phyloP scores from a whole-genome alignment of 1,284 basidiomycete genomes.

The Malassezia sp. region DNA sequence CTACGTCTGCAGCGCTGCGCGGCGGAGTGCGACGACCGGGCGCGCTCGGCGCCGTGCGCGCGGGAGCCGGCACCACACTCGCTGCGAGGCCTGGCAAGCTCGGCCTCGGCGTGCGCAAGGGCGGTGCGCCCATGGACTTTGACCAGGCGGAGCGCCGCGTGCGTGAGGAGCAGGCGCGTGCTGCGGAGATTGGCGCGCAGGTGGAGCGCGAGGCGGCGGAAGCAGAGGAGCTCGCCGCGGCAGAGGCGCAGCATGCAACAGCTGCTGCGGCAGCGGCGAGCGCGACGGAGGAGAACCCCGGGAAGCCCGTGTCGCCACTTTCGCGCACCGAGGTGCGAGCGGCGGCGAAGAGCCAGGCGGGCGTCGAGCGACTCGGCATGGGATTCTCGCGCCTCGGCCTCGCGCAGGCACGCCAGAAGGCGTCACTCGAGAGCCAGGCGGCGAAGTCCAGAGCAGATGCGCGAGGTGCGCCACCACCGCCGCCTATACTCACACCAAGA shows the following conservation, averaged over 20 bases:
- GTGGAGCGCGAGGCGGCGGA: constrained; percentile 20
- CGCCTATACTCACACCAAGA: constrained; percentile 5
- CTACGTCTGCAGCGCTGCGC: constrained; percentile 32
- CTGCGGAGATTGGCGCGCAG: constrained; percentile 10
- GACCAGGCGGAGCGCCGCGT: constrained; percentile 42
- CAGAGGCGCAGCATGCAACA: constrained; percentile 21
- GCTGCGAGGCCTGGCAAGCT: constrained; percentile 29
- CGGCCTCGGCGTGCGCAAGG: constrained; percentile 37
- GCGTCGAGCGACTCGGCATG: constrained; percentile 61
- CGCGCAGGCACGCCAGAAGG: constrained; percentile 16
- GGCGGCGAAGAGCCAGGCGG: constrained; percentile 49
- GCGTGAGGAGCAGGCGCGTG: constrained; percentile 30
- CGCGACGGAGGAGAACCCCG: background rate
- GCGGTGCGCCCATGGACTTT: constrained; percentile 34
- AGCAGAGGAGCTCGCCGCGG: constrained; percentile 23
- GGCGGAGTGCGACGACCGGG: constrained; percentile 5
- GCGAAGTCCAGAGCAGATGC: constrained; percentile 4
- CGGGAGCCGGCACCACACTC: constrained; percentile 17
- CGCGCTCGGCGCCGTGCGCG: constrained; percentile 18
- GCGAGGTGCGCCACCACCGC: background rate
- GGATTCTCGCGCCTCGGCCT: constrained; percentile 78
- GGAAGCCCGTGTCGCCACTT: constrained; percentile 6
- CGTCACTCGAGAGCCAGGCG: constrained; percentile 24
- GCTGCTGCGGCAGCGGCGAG: constrained; percentile 21
- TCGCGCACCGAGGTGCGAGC: constrained; percentile 20